A percentile compares a stretch with the other conserved stretches of the same genome.
Evolutionary conservation across 2,329 filamentous ascomycete species (phyloP).

Genomic region (Elsinoe arachidis): DNA sequence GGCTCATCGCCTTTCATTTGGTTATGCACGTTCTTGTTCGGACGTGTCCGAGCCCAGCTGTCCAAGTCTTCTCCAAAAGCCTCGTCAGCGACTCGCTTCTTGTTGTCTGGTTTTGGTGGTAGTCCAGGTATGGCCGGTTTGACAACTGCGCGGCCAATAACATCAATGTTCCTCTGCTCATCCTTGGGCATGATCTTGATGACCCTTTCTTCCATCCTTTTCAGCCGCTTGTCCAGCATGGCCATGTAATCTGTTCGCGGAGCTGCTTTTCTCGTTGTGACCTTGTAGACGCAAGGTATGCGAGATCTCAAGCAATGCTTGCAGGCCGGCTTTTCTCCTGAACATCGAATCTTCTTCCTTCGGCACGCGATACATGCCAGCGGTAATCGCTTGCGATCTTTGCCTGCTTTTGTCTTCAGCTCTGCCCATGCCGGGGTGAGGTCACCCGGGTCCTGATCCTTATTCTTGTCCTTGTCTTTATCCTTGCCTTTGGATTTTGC

Average conservation of each 20-base stretch:
- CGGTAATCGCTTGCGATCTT: slow-evolving; percentile 86
- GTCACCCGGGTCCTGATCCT: slow-evolving; percentile 21
- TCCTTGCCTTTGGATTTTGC: slow-evolving; percentile 6
- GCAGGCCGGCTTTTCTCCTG: slow-evolving; percentile 93
- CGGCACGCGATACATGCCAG: slow-evolving; percentile 92
- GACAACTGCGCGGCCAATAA: slow-evolving; percentile 70
- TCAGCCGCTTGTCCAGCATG: slow-evolving; percentile 91
- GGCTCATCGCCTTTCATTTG: slow-evolving; percentile 35
- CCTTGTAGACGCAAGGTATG: slow-evolving; percentile 95
- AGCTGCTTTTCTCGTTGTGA: slow-evolving; percentile 86
- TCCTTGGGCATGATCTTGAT: slow-evolving; percentile 91
- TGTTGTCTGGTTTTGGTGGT: slow-evolving; percentile 49
- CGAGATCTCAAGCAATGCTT: slow-evolving; percentile 90
- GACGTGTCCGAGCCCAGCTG: slow-evolving; percentile 60
- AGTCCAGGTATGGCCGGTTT: slow-evolving; percentile 63
- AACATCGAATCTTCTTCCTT: slow-evolving; percentile 95
- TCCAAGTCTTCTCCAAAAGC: slow-evolving; percentile 78
- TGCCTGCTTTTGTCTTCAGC: slow-evolving; percentile 63
- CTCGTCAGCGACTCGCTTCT: slow-evolving; percentile 78
- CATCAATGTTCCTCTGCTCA: slow-evolving; percentile 59
- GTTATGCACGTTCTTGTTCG: slow-evolving; percentile 27
- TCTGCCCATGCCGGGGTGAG: slow-evolving; percentile 41
- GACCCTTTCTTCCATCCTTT: slow-evolving; percentile 95
- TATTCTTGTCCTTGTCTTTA: slow-evolving; percentile 13
- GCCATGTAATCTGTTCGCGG: slow-evolving; percentile 98